These are phyloP conservation scores for Lyophyllum atratum DNA, from an alignment of 768 basidiomycete species.

Conservation along the genomic window DNA sequence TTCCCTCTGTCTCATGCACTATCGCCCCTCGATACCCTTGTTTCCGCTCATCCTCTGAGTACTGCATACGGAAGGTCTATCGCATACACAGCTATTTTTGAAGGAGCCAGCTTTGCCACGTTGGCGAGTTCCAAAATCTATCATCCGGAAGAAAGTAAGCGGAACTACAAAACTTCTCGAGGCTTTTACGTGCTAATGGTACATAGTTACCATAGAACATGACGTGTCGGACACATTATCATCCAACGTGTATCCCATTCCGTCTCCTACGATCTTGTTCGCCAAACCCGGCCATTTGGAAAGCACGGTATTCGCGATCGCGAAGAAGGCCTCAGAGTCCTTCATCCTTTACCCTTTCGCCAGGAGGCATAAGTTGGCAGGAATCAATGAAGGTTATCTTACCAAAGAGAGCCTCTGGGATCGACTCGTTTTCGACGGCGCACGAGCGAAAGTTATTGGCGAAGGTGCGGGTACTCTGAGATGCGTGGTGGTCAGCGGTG, in stretches of 20 bases:
- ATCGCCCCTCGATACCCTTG: slow-evolving; percentile 73
- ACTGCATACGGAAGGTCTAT: slow-evolving; percentile 80
- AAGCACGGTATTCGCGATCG: slow-evolving; percentile 53
- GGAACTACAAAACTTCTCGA: background rate
- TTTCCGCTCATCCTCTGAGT: slow-evolving; percentile 72
- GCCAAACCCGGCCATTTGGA: slow-evolving; percentile 63
- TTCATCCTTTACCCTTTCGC: slow-evolving; percentile 61
- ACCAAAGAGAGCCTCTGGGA: slow-evolving; percentile 87
- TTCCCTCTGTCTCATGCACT: slow-evolving; percentile 73
- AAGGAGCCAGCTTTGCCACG: slow-evolving; percentile 74
- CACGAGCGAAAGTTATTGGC: slow-evolving; percentile 62
- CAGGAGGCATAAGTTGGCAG: slow-evolving; percentile 76
- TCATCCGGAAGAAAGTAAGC: slow-evolving; percentile 43
- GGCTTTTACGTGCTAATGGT: background rate
- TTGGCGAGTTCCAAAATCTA: slow-evolving; percentile 57
- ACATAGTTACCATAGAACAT: slow-evolving; percentile 20
- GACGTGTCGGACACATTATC: slow-evolving; percentile 53
- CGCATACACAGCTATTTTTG: slow-evolving; percentile 76
- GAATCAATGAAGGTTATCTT: slow-evolving; percentile 70
- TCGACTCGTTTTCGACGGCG: slow-evolving; percentile 68
- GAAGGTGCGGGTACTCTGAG: slow-evolving; percentile 63
- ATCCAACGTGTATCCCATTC: slow-evolving; percentile 53
- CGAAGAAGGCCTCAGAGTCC: slow-evolving; percentile 53
- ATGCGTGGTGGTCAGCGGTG: slow-evolving; percentile 71
- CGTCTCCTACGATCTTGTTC: slow-evolving; percentile 82